A percentile compares a stretch with the other conserved stretches of the same genome.
Evolutionary conservation across 139 green algal genomes (phyloP).

Genomic region (Chlorella sp.): DNA sequence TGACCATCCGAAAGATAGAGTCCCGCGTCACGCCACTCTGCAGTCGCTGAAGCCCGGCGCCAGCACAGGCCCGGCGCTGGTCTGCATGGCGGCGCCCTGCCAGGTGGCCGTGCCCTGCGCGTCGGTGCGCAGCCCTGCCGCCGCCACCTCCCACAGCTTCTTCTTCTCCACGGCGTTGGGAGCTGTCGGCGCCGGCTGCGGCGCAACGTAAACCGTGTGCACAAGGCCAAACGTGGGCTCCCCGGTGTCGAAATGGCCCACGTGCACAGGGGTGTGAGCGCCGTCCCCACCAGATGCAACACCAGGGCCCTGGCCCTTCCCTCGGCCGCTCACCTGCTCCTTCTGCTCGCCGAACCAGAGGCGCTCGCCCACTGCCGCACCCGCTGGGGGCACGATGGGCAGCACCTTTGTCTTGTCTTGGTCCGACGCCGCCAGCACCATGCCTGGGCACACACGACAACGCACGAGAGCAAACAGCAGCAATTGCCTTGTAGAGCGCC

Average conservation of each 20-base stretch:
- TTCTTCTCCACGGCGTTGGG: constrained; percentile 76
- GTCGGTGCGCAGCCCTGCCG: constrained; percentile 60
- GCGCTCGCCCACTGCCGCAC: constrained; percentile 60
- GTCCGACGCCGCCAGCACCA: constrained; percentile 77
- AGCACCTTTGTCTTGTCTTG: constrained; percentile 68
- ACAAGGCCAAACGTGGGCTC: too few relatives aligned
- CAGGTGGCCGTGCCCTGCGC: constrained; percentile 32
- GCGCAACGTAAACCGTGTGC: too few relatives aligned
- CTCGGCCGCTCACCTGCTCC: constrained; percentile 21
- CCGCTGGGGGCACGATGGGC: constrained; percentile 59
- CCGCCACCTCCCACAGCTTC: constrained; percentile 74
- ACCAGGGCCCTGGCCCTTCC: background rate
- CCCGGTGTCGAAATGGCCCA: too few relatives aligned
- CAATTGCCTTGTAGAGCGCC: too few relatives aligned
- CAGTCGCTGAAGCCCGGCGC: constrained; percentile 24
- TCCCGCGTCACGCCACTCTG: background rate
- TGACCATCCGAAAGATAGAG: too few relatives aligned
- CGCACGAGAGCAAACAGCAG: too few relatives aligned
- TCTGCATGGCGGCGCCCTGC: constrained; percentile 55
- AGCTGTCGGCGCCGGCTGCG: constrained; percentile 37
- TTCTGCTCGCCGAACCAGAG: constrained; percentile 56
- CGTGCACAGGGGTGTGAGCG: too few relatives aligned
- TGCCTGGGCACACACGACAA: constrained; percentile 44
- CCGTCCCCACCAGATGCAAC: too few relatives aligned
- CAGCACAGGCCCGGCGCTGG: constrained; percentile 48